A percentile compares a stretch with the other conserved stretches of the same genome.
Conservation (phyloP, 331 rosid genomes). For the Malus hybrid region DNA sequence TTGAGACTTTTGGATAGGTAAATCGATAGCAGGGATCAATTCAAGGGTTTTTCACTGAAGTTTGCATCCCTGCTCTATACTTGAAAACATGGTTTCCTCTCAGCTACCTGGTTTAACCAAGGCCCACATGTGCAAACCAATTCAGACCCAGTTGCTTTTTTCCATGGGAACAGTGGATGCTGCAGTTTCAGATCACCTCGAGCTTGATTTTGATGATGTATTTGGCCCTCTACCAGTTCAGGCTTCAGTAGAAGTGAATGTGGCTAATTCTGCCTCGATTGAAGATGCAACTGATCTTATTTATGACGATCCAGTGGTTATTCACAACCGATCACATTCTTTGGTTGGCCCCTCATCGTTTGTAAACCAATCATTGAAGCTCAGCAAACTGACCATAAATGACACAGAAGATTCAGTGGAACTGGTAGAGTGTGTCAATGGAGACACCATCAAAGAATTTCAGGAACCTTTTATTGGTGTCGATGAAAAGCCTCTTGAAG, state of each 20-base stretch:
- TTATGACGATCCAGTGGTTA: constrained; percentile 69
- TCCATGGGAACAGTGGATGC: constrained; percentile 37
- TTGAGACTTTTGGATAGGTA: constrained; percentile 27
- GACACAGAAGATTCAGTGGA: constrained; percentile 53
- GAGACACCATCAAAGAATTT: constrained; percentile 27
- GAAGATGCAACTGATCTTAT: constrained; percentile 52
- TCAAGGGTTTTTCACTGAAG: constrained; percentile 26
- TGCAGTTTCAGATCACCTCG: constrained; percentile 45
- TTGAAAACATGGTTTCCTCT: constrained; percentile 69
- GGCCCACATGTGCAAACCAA: constrained; percentile 23
- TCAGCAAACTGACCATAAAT: constrained; percentile 62
- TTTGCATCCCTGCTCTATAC: constrained; percentile 22
- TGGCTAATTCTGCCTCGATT: constrained; percentile 4
- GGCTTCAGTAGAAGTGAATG: constrained; percentile 37
- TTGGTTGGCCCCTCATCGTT: constrained; percentile 82
- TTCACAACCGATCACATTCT: constrained; percentile 80
- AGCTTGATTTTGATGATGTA: constrained; percentile 86
- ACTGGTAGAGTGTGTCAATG: constrained; percentile 20
- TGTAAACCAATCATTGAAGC: constrained; percentile 65
- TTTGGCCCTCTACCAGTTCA: constrained; percentile 73
- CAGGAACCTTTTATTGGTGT: constrained; percentile 24
- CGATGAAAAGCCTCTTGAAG: constrained; percentile 26
- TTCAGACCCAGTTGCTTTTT: constrained; percentile 37
- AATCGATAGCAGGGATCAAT: constrained; percentile 21
- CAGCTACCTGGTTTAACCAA: constrained; percentile 50